Base-by-base conservation (phyloP, 805 yeast genomes). In the Pichia cephalocereana region DNA sequence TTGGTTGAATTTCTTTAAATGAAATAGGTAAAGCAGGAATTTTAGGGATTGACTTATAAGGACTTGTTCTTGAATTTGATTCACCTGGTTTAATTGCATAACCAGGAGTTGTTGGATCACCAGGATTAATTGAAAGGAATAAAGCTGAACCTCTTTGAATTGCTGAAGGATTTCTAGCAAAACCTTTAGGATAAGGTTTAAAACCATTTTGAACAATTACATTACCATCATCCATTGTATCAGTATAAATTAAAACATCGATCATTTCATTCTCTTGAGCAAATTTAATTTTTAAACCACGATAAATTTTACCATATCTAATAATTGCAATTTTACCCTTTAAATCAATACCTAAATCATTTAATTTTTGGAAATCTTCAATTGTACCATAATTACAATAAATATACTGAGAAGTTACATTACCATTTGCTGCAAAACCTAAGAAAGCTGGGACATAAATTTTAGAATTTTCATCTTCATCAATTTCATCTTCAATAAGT, bases 71-170 rank as follows among this genome's bases (percentile, higher is more conserved):
- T 26, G 72, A 65, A 40, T 72, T 73, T 15, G 69, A 74, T 6
- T 75, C 75, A 43, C 75, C 77, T n/a, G 85, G 78, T 43, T 71
- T 75, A 36, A 80, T 75, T 6, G 84, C 76, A 53, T 72, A 76
- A 3, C 84, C 86, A 1, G 89, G 89, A 1, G 89, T 79, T 0
- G 89, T 76, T 17, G 93, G 93, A 58, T 84, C 93, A 34, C 93
- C 93, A 1, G 90, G 89, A 5, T 71, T 67, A 43, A 62, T 63
- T 6, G 84, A 72, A 32, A 83, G 64, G 58, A 75, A 84, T 61
- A 76, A 79, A 6, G 82, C 85, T 40, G 86, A 79, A 1, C 93
- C 93, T 56, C 93, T 72, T 67, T 85, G 90, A 31, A 86, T 82
- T 14, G 84, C 68, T 8, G 83, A 76, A 37, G 90, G 90, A 59